Evolutionary conservation across 805 yeast species (phyloP).

Genomic region (Wickerhamomyces silvicola): DNA sequence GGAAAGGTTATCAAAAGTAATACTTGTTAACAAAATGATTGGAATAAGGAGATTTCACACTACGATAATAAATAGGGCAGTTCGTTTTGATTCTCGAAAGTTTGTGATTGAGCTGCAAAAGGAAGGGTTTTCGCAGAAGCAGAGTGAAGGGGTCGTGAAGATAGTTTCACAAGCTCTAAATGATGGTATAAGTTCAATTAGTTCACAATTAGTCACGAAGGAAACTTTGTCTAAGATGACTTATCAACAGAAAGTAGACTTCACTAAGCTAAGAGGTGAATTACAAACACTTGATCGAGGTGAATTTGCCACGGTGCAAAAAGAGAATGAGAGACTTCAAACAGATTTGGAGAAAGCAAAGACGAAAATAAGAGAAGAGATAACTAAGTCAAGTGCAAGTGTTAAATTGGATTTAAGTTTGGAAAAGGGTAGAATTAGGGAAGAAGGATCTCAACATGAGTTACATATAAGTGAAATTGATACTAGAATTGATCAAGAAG

Average conservation of each 20-base stretch:
- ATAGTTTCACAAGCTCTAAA: slow-evolving; percentile 69
- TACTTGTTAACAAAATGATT: neutral
- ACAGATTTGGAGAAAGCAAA: slow-evolving; percentile 83
- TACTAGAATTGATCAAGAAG: slow-evolving; percentile 91
- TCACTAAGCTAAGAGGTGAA: slow-evolving; percentile 90
- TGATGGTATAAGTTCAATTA: slow-evolving; percentile 71
- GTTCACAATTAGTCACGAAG: slow-evolving; percentile 75
- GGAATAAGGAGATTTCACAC: slow-evolving; percentile 3
- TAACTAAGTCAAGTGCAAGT: slow-evolving; percentile 82
- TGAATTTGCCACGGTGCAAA: slow-evolving; percentile 74
- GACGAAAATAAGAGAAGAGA: slow-evolving; percentile 82
- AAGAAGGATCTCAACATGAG: slow-evolving; percentile 89
- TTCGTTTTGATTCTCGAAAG: slow-evolving; percentile 22
- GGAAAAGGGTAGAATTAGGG: slow-evolving; percentile 93
- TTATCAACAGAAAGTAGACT: slow-evolving; percentile 94
- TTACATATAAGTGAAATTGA: slow-evolving; percentile 91
- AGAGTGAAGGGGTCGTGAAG: slow-evolving; percentile 72
- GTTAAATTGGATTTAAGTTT: slow-evolving; percentile 86
- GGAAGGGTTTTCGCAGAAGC: slow-evolving; percentile 68
- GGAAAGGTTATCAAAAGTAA: neutral
- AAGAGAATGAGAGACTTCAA: slow-evolving; percentile 79
- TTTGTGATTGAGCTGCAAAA: slow-evolving; percentile 28
- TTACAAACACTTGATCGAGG: slow-evolving; percentile 80
- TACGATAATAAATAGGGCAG: slow-evolving; percentile 1
- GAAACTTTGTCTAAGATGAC: slow-evolving; percentile 79